Evolutionary conservation across 768 basidiomycete species (phyloP), one percentile per base, ranked within the genome.

Genomic region (Amyloporia xantha): DNA sequence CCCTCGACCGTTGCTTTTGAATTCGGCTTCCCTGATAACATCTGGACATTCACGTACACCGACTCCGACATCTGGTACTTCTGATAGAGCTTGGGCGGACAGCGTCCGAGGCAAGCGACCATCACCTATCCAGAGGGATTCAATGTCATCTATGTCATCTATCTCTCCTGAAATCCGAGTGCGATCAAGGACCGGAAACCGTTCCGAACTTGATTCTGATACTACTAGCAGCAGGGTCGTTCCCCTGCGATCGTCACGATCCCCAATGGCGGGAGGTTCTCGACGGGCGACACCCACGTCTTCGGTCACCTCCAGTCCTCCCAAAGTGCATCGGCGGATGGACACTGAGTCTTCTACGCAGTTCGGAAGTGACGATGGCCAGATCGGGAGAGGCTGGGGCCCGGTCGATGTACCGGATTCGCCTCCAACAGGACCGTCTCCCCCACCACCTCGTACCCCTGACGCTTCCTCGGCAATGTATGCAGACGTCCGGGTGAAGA

Each of bases 1-100:
- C 1, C 87, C 88, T 0, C 73, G 75, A 6, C 87, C 88, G 0
- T 68, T 91, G 28, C 66, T 88, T 40, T 70, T 91, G 33, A 79
- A 65, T 59, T 77, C 84, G 20, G 17, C 56, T 1, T 53, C 62
- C 5, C 45, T 66, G 24, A 57, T 64, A 11, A 60, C 59, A 0
- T 53, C 53, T 10, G 33, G 50, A 25, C 51, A 55, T 2, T 49
- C 59, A 2, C 62, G 58, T 11, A 55, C 59, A 1, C 59, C 62
- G 7, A 41, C 55, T 30, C 36, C 56, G 23, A 25, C 51, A 11
- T 51, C 59, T 15, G 44, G 54, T 19, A 30, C 50, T 5, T 40
- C 58, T 2, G 51, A 55, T 37, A 43, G 51, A 10, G 48, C 50
- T 21, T 56, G 58, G 55, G 54, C 54, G 15, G 52, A 54, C 24